phyloP scores from a whole-genome alignment of 2,329 filamentous ascomycete genomes.

The Monilinia vaccinii-corymbosi region DNA sequence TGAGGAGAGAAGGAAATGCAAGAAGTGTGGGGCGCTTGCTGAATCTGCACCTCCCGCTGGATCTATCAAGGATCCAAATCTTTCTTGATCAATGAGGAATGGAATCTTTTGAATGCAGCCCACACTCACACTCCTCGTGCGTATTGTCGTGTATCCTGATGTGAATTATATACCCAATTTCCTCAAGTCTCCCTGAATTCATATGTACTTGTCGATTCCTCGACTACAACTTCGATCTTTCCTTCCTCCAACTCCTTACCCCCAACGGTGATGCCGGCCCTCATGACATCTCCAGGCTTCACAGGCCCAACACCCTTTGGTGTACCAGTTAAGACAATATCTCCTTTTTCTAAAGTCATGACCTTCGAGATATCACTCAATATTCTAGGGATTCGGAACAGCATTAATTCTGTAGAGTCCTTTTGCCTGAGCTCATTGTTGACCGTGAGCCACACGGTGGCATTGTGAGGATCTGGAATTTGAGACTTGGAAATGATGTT shows the following conservation, averaged over 20 bases:
- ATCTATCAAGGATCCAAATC: slow-evolving; percentile 50
- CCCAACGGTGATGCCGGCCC: slow-evolving; percentile 67
- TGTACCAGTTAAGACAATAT: slow-evolving; percentile 92
- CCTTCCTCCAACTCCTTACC: slow-evolving; percentile 81
- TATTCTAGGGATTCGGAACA: slow-evolving; percentile 81
- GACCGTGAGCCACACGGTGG: slow-evolving; percentile 77
- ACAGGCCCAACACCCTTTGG: slow-evolving; percentile 91
- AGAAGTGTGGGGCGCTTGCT: slow-evolving; percentile 66
- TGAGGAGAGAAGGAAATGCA: slow-evolving; percentile 63
- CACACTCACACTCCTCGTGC: background rate
- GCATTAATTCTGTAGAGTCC: slow-evolving; percentile 88
- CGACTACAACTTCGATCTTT: slow-evolving; percentile 72
- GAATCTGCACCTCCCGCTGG: slow-evolving; percentile 57
- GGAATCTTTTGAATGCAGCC: background rate
- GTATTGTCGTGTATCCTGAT: slow-evolving; percentile 2
- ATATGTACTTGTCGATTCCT: slow-evolving; percentile 70
- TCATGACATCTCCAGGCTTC: slow-evolving; percentile 77
- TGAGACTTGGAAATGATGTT: slow-evolving; percentile 68
- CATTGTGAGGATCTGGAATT: slow-evolving; percentile 80
- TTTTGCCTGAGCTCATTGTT: slow-evolving; percentile 71
- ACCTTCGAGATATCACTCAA: slow-evolving; percentile 88
- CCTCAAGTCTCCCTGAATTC: slow-evolving; percentile 63
- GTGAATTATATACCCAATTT: background rate
- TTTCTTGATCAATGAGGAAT: slow-evolving; percentile 22
- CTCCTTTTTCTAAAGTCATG: slow-evolving; percentile 86